Conservation (phyloP, 306 rosid genomes). For the Glycine tomentella region DNA sequence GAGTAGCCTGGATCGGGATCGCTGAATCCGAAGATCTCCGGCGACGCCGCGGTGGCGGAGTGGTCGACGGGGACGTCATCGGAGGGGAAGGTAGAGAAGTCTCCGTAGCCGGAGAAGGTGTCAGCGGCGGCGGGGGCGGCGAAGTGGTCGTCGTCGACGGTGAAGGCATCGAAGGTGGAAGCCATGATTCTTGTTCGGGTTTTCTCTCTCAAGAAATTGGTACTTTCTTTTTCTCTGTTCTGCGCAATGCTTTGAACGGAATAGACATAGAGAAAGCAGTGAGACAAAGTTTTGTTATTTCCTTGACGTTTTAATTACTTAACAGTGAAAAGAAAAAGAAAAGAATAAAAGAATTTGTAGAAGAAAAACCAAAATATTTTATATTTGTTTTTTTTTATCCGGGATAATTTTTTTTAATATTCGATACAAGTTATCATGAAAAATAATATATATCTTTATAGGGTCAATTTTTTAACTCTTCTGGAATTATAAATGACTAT, state of each 20-base stretch:
- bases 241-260: conserved; percentile 19
- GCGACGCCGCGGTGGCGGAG: conserved; percentile 50
- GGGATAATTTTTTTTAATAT: not conserved
- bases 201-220: conserved; percentile 40
- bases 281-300: not conserved
- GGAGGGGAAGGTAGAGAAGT: conserved; percentile 65
- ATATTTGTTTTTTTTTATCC: too few species aligned
- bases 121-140: conserved; percentile 55
- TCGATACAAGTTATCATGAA: not conserved
- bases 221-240: conserved; percentile 21
- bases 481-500: too few species aligned
- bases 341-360: not conserved
- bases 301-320: conserved; percentile 49
- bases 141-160: conserved; percentile 66
- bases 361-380: not conserved
- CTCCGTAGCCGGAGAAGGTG: conserved; percentile 63
- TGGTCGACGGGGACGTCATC: conserved; percentile 65
- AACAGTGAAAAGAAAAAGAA: conserved; percentile 48
- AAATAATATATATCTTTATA: too few species aligned
- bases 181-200: conserved; percentile 53
- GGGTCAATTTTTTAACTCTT: too few species aligned
- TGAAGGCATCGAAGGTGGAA: conserved; percentile 82
- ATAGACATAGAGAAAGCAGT: not conserved
- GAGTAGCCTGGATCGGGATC: conserved; percentile 74
- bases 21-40: conserved; percentile 76